A percentile compares a stretch with the other conserved stretches of the same genome.
phyloP scores from a whole-genome alignment of 352 stramenopile species.

The Phytophthora syringae region DNA sequence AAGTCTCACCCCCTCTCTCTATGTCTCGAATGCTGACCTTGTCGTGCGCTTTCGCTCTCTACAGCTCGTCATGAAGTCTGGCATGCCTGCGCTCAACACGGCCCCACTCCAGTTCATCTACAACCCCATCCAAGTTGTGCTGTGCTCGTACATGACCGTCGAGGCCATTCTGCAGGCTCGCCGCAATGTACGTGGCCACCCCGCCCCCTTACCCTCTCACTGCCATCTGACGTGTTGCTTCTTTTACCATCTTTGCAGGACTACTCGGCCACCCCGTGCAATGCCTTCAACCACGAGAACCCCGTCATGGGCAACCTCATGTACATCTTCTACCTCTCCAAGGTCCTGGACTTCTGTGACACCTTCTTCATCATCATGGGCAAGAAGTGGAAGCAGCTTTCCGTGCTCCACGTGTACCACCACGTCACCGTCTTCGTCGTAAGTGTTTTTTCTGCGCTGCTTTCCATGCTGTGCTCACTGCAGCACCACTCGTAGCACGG shows the following conservation, averaged over 20 bases:
- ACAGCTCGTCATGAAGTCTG: slow-evolving; percentile 63
- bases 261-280: slow-evolving; percentile 91
- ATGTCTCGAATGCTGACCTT: slow-evolving; percentile 1
- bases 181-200: slow-evolving; percentile 60
- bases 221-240: slow-evolving; percentile 18
- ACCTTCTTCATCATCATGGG: slow-evolving; percentile 97
- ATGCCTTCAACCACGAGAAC: slow-evolving; percentile 88
- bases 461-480: neutral
- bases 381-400: slow-evolving; percentile 97
- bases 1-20: slow-evolving; percentile 1
- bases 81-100: slow-evolving; percentile 59
- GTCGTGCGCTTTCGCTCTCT: neutral
- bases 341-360: slow-evolving; percentile 91
- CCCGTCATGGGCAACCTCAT: slow-evolving; percentile 93
- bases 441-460: slow-evolving; percentile 38
- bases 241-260: slow-evolving; percentile 32
- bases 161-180: slow-evolving; percentile 90
- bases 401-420: slow-evolving; percentile 98
- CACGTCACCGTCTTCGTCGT: slow-evolving; percentile 96
- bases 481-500: slow-evolving; percentile 10
- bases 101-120: slow-evolving; percentile 92
- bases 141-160: slow-evolving; percentile 95
- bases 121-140: slow-evolving; percentile 94
- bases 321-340: slow-evolving; percentile 98
- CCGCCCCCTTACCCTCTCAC: neutral